Conservation (phyloP, 2,329 filamentous ascomycete genomes). For the Fusarium secorum region DNA sequence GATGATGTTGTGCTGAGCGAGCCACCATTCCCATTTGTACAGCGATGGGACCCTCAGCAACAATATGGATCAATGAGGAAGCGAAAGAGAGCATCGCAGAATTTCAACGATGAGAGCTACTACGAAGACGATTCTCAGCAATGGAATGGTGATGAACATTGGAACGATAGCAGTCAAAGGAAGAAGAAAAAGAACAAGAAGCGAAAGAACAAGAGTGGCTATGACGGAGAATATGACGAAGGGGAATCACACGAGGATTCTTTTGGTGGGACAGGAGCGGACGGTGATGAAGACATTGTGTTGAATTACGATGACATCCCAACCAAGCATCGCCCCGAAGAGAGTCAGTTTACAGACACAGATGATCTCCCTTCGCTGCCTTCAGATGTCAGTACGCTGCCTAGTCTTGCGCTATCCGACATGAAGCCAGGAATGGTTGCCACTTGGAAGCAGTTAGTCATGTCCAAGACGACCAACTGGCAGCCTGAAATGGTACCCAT, state of each 20-base stretch:
- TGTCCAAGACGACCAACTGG: conserved; percentile 71
- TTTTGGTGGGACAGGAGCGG: background rate
- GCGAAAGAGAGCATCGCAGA: conserved; percentile 57
- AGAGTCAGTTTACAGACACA: conserved; percentile 57
- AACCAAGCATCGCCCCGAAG: conserved; percentile 45
- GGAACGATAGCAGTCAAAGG: conserved; percentile 48
- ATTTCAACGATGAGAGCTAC: conserved; percentile 42
- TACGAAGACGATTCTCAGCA: conserved; percentile 41
- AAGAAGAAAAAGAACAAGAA: conserved; percentile 51
- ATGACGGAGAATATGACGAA: conserved; percentile 19
- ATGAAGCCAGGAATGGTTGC: conserved; percentile 69
- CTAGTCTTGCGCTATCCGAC: conserved; percentile 56
- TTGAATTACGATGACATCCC: conserved; percentile 53
- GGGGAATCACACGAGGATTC: conserved; percentile 5
- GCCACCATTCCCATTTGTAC: conserved; percentile 88
- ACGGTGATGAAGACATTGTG: conserved; percentile 42
- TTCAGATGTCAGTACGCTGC: conserved; percentile 61
- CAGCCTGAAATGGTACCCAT: conserved; percentile 69
- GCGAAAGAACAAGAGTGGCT: conserved; percentile 43
- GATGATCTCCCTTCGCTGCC: conserved; percentile 72
- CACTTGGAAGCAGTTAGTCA: conserved; percentile 70
- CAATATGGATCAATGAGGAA: conserved; percentile 54
- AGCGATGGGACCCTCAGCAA: conserved; percentile 86
- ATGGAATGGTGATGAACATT: conserved; percentile 41
- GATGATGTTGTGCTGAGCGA: conserved; percentile 72